Conservation (phyloP, 768 basidiomycete genomes). For the Tylopilus rubrobrunneus region DNA sequence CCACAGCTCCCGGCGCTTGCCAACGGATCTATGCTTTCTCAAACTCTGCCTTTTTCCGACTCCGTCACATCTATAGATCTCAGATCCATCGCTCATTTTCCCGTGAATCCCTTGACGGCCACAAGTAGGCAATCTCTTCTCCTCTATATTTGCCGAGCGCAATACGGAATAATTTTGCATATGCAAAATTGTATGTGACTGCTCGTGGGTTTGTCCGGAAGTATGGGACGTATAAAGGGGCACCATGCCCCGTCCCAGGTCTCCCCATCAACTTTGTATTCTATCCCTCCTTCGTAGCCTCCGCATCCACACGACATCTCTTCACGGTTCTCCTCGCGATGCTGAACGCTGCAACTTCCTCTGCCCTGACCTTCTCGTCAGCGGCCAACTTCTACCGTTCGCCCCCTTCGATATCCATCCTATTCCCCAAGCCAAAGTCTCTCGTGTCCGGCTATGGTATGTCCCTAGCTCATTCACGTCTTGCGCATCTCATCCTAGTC, state of each 20-base stretch:
- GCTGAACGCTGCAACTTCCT: constrained; percentile 31
- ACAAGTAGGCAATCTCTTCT: constrained; percentile 30
- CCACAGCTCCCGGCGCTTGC: constrained; percentile 15
- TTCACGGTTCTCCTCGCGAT: constrained; percentile 12
- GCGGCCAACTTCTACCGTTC: constrained; percentile 33
- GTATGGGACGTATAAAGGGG: constrained; percentile 31
- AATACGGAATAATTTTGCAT: constrained; percentile 23
- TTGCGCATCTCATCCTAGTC: constrained; percentile 3
- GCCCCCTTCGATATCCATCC: constrained; percentile 29
- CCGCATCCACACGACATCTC: background rate
- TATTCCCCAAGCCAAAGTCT: constrained; percentile 27
- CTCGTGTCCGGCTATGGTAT: constrained; percentile 28
- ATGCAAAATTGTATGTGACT: constrained; percentile 18
- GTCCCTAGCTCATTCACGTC: background rate
- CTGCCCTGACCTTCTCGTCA: constrained; percentile 28
- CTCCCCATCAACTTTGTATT: constrained; percentile 15
- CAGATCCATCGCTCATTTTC: constrained; percentile 28
- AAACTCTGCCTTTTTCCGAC: constrained; percentile 21
- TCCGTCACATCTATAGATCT: constrained; percentile 30
- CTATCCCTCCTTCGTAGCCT: background rate
- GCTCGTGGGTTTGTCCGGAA: constrained; percentile 21
- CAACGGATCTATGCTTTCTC: constrained; percentile 32
- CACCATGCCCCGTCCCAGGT: constrained; percentile 3
- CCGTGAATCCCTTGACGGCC: constrained; percentile 33
- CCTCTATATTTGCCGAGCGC: constrained; percentile 31